Evolutionary conservation across 805 yeast species (phyloP).

Genomic region (Metschnikowia reukaufii): DNA sequence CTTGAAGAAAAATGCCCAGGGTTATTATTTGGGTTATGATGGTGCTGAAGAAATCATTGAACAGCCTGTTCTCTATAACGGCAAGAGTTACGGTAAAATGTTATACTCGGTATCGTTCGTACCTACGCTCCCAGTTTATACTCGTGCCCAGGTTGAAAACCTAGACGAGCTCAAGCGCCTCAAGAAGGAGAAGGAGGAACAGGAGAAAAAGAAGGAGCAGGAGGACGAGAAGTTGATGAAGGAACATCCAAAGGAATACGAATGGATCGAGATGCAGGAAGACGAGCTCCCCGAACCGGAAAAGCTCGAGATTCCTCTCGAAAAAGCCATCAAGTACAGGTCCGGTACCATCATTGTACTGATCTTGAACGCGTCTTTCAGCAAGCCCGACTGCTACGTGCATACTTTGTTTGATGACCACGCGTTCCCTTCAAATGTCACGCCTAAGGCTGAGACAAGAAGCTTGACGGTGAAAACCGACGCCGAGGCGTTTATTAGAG

Average conservation of each 20-base stretch:
- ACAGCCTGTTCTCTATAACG: conserved; percentile 42
- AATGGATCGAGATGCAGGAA: conserved; percentile 54
- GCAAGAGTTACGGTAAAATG: conserved; percentile 47
- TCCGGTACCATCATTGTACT: conserved; percentile 65
- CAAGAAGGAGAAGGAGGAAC: conserved; percentile 34
- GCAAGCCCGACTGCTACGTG: conserved; percentile 49
- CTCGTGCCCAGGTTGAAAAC: conserved; percentile 54
- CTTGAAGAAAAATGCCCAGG: conserved; percentile 48
- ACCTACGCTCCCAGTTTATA: conserved; percentile 63
- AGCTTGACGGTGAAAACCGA: conserved; percentile 43
- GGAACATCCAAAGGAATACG: conserved; percentile 60
- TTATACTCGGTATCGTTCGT: conserved; percentile 59
- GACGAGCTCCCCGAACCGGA: conserved; percentile 34
- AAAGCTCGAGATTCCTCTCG: conserved; percentile 48
- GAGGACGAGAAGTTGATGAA: conserved; percentile 51
- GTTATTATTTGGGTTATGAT: conserved; percentile 49
- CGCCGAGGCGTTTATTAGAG: conserved; percentile 67
- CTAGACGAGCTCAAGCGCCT: conserved; percentile 43
- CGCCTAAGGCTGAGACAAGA: conserved; percentile 50
- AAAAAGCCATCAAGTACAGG: conserved; percentile 52
- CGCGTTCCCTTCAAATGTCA: conserved; percentile 55
- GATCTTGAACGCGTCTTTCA: conserved; percentile 49
- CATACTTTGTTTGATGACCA: conserved; percentile 67
- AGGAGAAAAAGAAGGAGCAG: conserved; percentile 44
- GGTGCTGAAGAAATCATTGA: conserved; percentile 49